A percentile compares a stretch with the other conserved stretches of the same genome.
phyloP scores from a whole-genome alignment of 345 rosid species.

The Arabidopsis suecica region DNA sequence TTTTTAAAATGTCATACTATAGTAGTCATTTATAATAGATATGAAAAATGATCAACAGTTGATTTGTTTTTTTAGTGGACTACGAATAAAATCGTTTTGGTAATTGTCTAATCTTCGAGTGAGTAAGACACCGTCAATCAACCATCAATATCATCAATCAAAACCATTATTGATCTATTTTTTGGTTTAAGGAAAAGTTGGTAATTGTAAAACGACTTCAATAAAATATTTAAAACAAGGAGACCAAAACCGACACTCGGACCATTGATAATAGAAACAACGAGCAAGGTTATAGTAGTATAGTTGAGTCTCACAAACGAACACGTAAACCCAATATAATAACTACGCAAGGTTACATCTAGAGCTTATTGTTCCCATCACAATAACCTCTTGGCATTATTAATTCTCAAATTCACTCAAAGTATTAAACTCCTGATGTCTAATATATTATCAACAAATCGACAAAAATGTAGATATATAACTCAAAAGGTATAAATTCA shows the following conservation, averaged over 20 bases:
- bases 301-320: background rate
- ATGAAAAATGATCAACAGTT: background rate
- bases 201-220: constrained; percentile 11
- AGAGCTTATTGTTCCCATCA: constrained; percentile 1
- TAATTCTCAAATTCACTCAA: background rate
- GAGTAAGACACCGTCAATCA: constrained; percentile 17
- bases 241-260: constrained; percentile 44
- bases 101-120: background rate
- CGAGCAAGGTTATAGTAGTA: constrained; percentile 24
- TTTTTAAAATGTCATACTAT: background rate
- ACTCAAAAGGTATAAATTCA: background rate
- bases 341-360: background rate
- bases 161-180: background rate
- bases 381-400: background rate
- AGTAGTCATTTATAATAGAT: background rate
- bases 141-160: background rate
- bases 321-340: background rate
- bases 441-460: background rate
- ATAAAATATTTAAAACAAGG: background rate
- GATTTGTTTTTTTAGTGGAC: background rate
- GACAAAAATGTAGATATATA: too few relatives aligned
- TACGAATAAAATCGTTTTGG: background rate
- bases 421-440: background rate
- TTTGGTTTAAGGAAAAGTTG: background rate
- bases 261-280: constrained; percentile 34